These are phyloP conservation scores for Babesia ovis DNA, from an alignment of 169 alveolate species.

Conservation along the genomic window DNA sequence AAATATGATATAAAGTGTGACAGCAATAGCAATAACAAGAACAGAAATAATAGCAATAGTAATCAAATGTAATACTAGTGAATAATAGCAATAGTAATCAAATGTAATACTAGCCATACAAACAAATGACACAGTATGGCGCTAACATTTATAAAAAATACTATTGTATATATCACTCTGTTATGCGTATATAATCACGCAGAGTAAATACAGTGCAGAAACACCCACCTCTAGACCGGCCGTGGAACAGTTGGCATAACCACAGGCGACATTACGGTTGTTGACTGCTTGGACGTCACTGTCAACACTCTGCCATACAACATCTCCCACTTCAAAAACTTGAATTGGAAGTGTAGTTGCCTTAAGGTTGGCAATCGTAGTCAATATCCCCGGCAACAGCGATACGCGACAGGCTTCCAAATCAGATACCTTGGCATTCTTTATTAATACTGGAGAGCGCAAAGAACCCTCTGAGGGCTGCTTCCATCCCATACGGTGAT, in stretches of 20 bases:
- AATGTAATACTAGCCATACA: too few relatives aligned
- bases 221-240: slow-evolving; percentile 78
- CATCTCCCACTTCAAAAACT: slow-evolving; percentile 88
- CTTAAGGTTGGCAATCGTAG: slow-evolving; percentile 85
- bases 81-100: too few relatives aligned
- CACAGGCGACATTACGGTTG: slow-evolving; percentile 59
- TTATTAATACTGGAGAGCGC: slow-evolving; percentile 84
- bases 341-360: slow-evolving; percentile 88
- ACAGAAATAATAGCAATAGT: not conserved
- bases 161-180: not conserved
- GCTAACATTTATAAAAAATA: not conserved
- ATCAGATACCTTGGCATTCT: slow-evolving; percentile 90
- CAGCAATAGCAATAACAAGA: not conserved
- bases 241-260: slow-evolving; percentile 58
- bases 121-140: too few relatives aligned
- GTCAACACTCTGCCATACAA: slow-evolving; percentile 35
- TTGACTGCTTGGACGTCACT: slow-evolving; percentile 58
- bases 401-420: slow-evolving; percentile 91
- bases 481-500: slow-evolving; percentile 56
- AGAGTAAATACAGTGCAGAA: not conserved
- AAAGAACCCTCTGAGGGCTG: slow-evolving; percentile 32
- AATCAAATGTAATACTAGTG: too few relatives aligned
- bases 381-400: slow-evolving; percentile 90
- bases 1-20: not conserved
- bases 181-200: not conserved